phyloP scores from a whole-genome alignment of 805 yeast species.

The Saccharomycopsis malanga region DNA sequence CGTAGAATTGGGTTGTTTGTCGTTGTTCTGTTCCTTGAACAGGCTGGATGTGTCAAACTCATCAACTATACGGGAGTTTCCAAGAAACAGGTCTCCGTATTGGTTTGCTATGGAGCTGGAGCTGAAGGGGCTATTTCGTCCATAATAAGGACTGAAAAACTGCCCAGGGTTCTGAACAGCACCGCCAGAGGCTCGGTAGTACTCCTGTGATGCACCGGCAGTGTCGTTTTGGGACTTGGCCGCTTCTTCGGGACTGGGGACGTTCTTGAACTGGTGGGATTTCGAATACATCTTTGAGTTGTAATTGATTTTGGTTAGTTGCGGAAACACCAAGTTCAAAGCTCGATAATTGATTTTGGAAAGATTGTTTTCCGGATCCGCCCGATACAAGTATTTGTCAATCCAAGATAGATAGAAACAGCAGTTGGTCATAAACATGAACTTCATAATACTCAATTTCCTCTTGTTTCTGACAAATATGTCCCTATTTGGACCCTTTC shows the following conservation, averaged over 20 bases:
- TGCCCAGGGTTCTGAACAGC: too few relatives aligned
- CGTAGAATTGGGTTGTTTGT: too few relatives aligned
- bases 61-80: not conserved
- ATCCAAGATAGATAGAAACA: constrained; percentile 16
- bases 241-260: constrained; percentile 1
- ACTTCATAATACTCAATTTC: constrained; percentile 15
- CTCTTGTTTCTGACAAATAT: constrained; percentile 7
- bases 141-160: too few relatives aligned
- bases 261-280: constrained; percentile 8
- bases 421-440: constrained; percentile 16
- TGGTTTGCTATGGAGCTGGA: not conserved
- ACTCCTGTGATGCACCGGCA: too few relatives aligned
- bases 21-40: too few relatives aligned
- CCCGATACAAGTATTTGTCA: constrained; percentile 13
- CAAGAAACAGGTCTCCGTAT: not conserved
- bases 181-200: too few relatives aligned
- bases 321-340: constrained; percentile 6
- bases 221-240: too few relatives aligned
- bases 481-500: constrained; percentile 4
- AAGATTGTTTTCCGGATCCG: constrained; percentile 2
- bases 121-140: too few relatives aligned
- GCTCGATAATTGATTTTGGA: constrained; percentile 2
- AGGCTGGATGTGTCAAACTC: not conserved
- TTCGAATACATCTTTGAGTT: constrained; percentile 8
- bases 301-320: constrained; percentile 1